A percentile compares a stretch with the other conserved stretches of the same genome.
These are phyloP conservation scores for Coprinopsis strossmayeri DNA, from an alignment of 768 basidiomycete genomes.

Conservation along the genomic window DNA sequence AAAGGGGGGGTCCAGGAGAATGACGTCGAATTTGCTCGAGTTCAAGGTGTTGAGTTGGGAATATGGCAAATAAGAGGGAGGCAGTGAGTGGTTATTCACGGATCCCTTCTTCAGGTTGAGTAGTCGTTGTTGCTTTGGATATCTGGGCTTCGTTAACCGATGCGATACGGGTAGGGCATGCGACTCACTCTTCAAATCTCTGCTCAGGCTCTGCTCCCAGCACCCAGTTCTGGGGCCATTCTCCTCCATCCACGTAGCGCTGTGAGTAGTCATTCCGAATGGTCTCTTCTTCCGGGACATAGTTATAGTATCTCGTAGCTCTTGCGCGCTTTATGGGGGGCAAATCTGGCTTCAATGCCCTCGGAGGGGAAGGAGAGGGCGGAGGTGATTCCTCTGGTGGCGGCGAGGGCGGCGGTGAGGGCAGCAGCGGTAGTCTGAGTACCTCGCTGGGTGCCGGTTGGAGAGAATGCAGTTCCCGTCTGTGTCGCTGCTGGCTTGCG, in stretches of 20 bases:
- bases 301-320: constrained; percentile 65
- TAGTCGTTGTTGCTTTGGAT: constrained; percentile 88
- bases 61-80: constrained; percentile 67
- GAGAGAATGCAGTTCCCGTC: constrained; percentile 49
- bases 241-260: constrained; percentile 84
- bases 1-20: constrained; percentile 87
- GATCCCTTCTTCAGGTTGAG: constrained; percentile 77
- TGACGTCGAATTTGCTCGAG: constrained; percentile 80
- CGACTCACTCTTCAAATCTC: constrained; percentile 89
- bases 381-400: constrained; percentile 37
- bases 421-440: constrained; percentile 49
- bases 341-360: constrained; percentile 29
- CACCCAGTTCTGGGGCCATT: constrained; percentile 93
- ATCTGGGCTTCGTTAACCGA: no score
- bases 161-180: no score
- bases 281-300: constrained; percentile 91
- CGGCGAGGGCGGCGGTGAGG: constrained; percentile 50
- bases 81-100: constrained; percentile 61
- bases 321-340: constrained; percentile 73
- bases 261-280: constrained; percentile 94
- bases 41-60: constrained; percentile 49
- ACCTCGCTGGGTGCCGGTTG: constrained; percentile 51
- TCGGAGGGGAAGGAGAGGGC: constrained; percentile 35
- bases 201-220: constrained; percentile 82
- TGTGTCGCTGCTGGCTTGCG: constrained; percentile 46